A percentile compares a stretch with the other conserved stretches of the same genome.
Conservation (phyloP, 768 basidiomycete species). For the Holtermanniella nyarrowii region DNA sequence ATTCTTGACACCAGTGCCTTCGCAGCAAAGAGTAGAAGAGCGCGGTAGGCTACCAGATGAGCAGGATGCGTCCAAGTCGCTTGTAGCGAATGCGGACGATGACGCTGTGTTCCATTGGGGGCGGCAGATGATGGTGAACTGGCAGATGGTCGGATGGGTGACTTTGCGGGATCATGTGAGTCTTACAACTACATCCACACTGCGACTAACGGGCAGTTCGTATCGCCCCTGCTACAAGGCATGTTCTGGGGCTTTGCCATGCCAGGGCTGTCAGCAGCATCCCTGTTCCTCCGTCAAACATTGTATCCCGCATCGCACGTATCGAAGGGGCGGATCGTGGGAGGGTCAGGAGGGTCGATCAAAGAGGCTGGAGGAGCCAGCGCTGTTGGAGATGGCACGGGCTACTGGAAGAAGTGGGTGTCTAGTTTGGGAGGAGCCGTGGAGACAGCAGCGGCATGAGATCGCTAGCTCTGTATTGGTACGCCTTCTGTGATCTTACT, state of each 20-base stretch:
- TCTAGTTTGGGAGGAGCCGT: conserved; percentile 34
- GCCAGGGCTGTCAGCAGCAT: conserved; percentile 23
- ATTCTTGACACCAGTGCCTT: conserved; percentile 29
- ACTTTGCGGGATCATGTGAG: conserved; percentile 39
- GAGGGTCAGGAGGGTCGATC: conserved; percentile 20
- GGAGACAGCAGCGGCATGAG: conserved; percentile 28
- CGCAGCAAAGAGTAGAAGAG: conserved; percentile 2
- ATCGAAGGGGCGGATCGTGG: conserved; percentile 23
- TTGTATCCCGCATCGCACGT: conserved; percentile 32
- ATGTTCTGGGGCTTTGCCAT: conserved; percentile 36
- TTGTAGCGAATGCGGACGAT: conserved; percentile 21
- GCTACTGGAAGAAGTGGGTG: conserved; percentile 37
- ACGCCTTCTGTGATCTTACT: no score
- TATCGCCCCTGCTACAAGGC: conserved; percentile 39
- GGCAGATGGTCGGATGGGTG: conserved; percentile 31
- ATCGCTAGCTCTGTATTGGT: no score
- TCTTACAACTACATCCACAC: background rate
- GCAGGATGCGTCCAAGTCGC: conserved; percentile 10
- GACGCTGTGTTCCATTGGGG: conserved; percentile 40
- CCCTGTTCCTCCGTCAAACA: conserved; percentile 13
- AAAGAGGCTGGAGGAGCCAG: conserved; percentile 19
- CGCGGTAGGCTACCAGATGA: conserved; percentile 8
- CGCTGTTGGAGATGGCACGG: conserved; percentile 20
- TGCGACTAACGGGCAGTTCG: conserved; percentile 12
- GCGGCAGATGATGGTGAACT: conserved; percentile 34